Percentiles rank a stretch among this genome's conserved stretches.
phyloP scores from a whole-genome alignment of 345 rosid species.

The Salix suchowensis region DNA sequence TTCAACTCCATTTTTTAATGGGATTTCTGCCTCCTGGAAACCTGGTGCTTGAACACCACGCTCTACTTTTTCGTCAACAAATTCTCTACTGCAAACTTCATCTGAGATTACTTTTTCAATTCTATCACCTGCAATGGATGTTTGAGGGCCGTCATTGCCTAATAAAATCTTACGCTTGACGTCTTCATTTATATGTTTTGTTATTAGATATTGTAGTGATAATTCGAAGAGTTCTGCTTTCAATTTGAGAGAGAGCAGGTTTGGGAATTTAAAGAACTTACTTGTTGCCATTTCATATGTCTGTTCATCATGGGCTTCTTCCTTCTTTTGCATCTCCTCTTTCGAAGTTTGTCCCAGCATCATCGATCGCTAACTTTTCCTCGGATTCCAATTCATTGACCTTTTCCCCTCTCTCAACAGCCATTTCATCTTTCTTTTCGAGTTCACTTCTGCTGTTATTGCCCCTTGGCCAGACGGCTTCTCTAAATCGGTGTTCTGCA shows the following conservation, averaged over 20 bases:
- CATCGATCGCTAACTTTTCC: background rate
- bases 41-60: slow-evolving; percentile 1
- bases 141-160: background rate
- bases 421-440: slow-evolving; percentile 8
- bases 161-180: background rate
- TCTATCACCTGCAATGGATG: slow-evolving; percentile 9
- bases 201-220: no score
- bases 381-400: slow-evolving; percentile 2
- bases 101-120: background rate
- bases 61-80: background rate
- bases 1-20: slow-evolving; percentile 10
- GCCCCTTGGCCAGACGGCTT: background rate
- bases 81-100: background rate
- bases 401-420: background rate
- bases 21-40: background rate
- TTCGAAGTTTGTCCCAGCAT: background rate
- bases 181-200: no score
- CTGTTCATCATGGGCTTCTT: slow-evolving; percentile 3
- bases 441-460: slow-evolving; percentile 5
- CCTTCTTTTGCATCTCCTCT: slow-evolving; percentile 6
- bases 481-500: background rate
- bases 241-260: background rate
- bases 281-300: slow-evolving; percentile 8
- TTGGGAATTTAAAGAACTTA: slow-evolving; percentile 7
- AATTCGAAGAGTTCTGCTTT: no score